Percentiles rank a stretch among this genome's conserved stretches.
Evolutionary conservation across 805 yeast genomes (phyloP).

Genomic region (Pichia sporocuriosa): DNA sequence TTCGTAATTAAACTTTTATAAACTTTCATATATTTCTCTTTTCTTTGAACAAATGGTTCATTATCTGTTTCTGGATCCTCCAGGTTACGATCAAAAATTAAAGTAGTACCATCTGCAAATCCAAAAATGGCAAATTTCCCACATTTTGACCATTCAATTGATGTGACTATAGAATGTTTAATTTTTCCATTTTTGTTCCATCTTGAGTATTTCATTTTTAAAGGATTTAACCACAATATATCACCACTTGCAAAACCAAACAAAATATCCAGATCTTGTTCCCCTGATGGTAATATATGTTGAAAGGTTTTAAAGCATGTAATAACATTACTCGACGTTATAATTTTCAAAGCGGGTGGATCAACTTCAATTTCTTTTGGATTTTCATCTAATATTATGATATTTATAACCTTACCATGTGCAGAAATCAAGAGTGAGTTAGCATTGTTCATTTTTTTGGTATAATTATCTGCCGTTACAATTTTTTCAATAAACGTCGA

Average conservation of each 20-base stretch:
- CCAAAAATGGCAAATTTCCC: constrained; percentile 50
- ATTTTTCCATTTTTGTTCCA: constrained; percentile 44
- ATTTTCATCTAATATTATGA: constrained; percentile 34
- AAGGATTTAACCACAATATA: constrained; percentile 52
- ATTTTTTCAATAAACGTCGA: constrained; percentile 32
- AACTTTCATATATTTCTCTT: constrained; percentile 30
- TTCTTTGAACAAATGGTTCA: constrained; percentile 19
- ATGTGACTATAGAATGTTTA: constrained; percentile 37
- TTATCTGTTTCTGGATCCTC: constrained; percentile 38
- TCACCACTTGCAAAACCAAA: constrained; percentile 67
- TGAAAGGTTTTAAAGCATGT: constrained; percentile 34
- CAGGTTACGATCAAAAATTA: constrained; percentile 42
- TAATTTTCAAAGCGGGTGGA: constrained; percentile 39
- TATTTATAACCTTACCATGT: constrained; percentile 46
- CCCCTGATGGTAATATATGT: constrained; percentile 20
- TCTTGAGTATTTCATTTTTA: constrained; percentile 40
- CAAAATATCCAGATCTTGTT: constrained; percentile 41
- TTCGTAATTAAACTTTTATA: constrained; percentile 14
- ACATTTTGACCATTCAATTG: constrained; percentile 40
- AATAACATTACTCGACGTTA: constrained; percentile 33
- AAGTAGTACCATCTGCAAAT: constrained; percentile 55
- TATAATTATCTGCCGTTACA: constrained; percentile 26
- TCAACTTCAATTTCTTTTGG: constrained; percentile 36
- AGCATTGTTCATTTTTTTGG: constrained; percentile 24
- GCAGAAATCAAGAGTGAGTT: constrained; percentile 34